phyloP scores from a whole-genome alignment of 495 filamentous ascomycete species.

The Penicillium roqueforti region DNA sequence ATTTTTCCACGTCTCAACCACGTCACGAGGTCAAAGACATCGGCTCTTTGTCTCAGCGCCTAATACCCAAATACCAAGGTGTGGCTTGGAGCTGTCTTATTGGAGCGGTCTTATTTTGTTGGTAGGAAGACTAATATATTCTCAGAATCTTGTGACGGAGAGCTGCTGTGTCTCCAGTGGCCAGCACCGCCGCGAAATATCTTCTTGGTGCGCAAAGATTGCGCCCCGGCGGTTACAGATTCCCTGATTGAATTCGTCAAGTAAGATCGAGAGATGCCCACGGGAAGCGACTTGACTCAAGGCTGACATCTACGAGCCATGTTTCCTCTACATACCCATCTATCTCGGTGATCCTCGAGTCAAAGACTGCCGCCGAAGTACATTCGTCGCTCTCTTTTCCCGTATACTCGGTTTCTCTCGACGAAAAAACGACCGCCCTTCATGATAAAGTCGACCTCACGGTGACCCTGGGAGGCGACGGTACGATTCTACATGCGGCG shows the following conservation, averaged over 20 bases:
- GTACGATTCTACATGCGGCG: constrained; percentile 87
- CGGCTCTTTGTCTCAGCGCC: constrained; percentile 35
- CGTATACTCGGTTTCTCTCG: constrained; percentile 54
- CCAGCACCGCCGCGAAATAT: constrained; percentile 84
- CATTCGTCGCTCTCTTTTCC: constrained; percentile 74
- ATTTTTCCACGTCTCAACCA: constrained; percentile 39
- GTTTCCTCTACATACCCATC: constrained; percentile 74
- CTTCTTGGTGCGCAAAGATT: constrained; percentile 81
- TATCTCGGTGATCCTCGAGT: constrained; percentile 79
- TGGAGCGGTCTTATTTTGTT: background rate
- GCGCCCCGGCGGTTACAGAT: constrained; percentile 62
- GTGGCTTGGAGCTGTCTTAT: constrained; percentile 15
- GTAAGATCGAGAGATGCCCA: constrained; percentile 26
- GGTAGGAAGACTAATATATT: constrained; percentile 1
- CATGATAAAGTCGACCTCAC: constrained; percentile 79
- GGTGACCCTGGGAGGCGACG: constrained; percentile 88
- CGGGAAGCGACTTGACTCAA: background rate
- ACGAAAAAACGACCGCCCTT: constrained; percentile 35
- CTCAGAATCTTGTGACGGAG: constrained; percentile 51
- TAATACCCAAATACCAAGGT: constrained; percentile 53
- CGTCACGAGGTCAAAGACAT: constrained; percentile 43
- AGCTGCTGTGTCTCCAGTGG: constrained; percentile 83
- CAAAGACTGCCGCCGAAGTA: constrained; percentile 63
- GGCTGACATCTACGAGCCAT: constrained; percentile 49
- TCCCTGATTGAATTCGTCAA: constrained; percentile 75